A percentile compares a stretch with the other conserved stretches of the same genome.
These are phyloP conservation scores for Singerocomus rubriflavus DNA, from an alignment of 1,284 basidiomycete genomes.

Conservation along the genomic window DNA sequence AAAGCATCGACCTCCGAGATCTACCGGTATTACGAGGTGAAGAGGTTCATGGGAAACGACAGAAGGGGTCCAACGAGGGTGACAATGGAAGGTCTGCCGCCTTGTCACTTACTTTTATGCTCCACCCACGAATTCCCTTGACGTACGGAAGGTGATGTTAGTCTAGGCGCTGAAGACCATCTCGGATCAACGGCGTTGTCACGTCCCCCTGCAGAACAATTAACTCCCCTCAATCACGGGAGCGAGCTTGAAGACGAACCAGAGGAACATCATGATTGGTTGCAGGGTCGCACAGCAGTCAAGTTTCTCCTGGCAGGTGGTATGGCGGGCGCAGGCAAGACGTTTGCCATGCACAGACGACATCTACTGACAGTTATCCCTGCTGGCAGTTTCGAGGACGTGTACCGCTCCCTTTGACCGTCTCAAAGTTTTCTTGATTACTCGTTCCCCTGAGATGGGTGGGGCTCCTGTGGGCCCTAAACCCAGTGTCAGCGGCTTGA, in stretches of 20 bases:
- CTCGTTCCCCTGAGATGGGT: constrained; percentile 68
- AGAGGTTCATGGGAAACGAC: constrained; percentile 71
- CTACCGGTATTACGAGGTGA: constrained; percentile 81
- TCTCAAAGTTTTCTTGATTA: constrained; percentile 96
- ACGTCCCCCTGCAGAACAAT: constrained; percentile 22
- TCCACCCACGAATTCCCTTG: constrained; percentile 25
- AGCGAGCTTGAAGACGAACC: constrained; percentile 58
- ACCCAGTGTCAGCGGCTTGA: constrained; percentile 55
- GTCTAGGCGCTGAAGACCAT: constrained; percentile 67
- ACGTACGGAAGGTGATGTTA: constrained; percentile 62
- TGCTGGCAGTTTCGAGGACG: constrained; percentile 76
- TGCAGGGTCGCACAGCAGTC: constrained; percentile 74
- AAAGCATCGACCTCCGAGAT: constrained; percentile 82
- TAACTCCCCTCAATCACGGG: constrained; percentile 41
- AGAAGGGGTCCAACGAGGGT: constrained; percentile 75
- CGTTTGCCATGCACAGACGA: not conserved
- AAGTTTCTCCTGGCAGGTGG: constrained; percentile 94
- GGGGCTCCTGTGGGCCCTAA: constrained; percentile 47
- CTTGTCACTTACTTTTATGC: constrained; percentile 16
- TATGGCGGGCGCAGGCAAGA: constrained; percentile 84
- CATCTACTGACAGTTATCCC: constrained; percentile 6
- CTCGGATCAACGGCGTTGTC: constrained; percentile 37
- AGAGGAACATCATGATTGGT: constrained; percentile 59
- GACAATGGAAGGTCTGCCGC: constrained; percentile 79
- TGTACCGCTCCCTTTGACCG: constrained; percentile 98